phyloP scores from a whole-genome alignment of 2,329 filamentous ascomycete species.

The Sporothrix euskadiensis region DNA sequence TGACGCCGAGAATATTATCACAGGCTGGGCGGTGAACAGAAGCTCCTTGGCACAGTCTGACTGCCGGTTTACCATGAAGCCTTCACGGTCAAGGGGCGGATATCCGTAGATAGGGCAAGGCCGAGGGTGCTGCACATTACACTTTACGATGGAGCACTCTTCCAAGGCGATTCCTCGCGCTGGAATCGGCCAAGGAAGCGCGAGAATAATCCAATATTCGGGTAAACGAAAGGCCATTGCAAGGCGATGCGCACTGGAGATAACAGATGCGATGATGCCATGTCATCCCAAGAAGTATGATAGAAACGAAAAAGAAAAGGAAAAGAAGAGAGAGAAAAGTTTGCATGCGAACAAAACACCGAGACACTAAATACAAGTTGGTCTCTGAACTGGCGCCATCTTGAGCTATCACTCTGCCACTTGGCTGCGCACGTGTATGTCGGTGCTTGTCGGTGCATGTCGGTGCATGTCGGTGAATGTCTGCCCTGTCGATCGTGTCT shows the following conservation, averaged over 20 bases:
- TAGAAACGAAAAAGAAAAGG: not conserved
- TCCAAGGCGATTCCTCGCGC: not conserved
- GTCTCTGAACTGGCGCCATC: not conserved
- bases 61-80: not conserved
- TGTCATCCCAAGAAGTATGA: too few relatives aligned
- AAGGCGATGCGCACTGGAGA: not conserved
- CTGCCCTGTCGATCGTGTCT: too few relatives aligned
- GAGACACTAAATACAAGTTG: not conserved
- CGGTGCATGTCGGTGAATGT: too few relatives aligned
- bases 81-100: not conserved
- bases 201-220: not conserved
- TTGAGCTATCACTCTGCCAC: not conserved
- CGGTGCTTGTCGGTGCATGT: too few relatives aligned
- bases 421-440: too few relatives aligned
- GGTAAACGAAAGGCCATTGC: not conserved
- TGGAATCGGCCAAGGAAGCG: not conserved
- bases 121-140: not conserved
- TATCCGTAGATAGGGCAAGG: too few relatives aligned
- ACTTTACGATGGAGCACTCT: not conserved
- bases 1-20: not conserved
- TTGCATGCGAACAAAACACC: not conserved
- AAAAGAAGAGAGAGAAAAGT: not conserved
- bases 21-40: not conserved
- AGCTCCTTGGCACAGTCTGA: not conserved
- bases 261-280: not conserved